A percentile compares a stretch with the other conserved stretches of the same genome.
These are phyloP conservation scores for Neurospora sp. DNA, from an alignment of 495 filamentous ascomycete species.

Conservation along the genomic window DNA sequence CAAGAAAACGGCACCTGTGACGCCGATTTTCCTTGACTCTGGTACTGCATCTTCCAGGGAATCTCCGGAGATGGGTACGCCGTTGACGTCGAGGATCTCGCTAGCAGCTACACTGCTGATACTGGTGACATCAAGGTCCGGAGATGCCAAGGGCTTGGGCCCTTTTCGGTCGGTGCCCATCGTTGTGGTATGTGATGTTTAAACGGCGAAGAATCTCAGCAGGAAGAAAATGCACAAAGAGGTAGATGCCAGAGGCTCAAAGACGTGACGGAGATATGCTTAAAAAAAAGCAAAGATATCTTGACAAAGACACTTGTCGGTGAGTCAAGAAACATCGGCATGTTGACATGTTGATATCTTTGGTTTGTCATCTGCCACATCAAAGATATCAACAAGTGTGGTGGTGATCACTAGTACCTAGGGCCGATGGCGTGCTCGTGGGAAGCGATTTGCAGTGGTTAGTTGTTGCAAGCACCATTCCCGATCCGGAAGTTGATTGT, in stretches of 20 bases:
- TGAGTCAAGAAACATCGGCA: neutral
- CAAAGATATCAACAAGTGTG: neutral
- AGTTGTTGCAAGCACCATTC: neutral
- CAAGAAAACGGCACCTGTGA: conserved; percentile 41
- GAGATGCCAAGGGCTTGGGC: neutral
- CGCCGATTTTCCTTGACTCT: conserved; percentile 39
- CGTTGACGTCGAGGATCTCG: conserved; percentile 4
- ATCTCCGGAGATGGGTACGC: neutral
- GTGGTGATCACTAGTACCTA: neutral
- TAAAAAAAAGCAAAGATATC: neutral
- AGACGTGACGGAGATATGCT: neutral
- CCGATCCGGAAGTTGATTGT: neutral
- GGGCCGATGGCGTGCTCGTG: conserved; percentile 8
- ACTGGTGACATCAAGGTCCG: neutral
- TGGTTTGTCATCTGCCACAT: neutral
- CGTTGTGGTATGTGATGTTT: neutral
- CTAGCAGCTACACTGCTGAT: conserved; percentile 6
- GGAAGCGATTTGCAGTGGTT: conserved; percentile 1
- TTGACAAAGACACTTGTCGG: neutral
- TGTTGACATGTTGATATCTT: neutral
- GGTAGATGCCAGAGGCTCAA: neutral
- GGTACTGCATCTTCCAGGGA: conserved; percentile 15
- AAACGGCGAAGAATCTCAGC: neutral
- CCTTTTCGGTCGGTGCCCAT: conserved; percentile 1
- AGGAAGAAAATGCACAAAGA: neutral